Conservation (phyloP, 345 rosid species). For the Bruguiera parviflora region DNA sequence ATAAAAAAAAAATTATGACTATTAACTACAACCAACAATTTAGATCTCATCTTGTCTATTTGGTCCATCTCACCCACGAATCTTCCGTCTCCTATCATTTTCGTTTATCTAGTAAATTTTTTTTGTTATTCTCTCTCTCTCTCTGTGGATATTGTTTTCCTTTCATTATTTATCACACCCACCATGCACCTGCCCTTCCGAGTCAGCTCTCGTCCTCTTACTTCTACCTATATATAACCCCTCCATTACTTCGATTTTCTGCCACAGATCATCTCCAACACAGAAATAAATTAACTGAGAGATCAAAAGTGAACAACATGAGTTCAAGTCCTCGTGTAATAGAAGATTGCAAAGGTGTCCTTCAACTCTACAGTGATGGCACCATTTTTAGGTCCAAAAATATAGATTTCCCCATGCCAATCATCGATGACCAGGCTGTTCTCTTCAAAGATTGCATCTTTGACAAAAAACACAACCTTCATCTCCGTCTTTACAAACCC, state of each 20-base stretch:
- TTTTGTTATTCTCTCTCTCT: too few species aligned
- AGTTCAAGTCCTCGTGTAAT: conserved; percentile 27
- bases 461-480: conserved; percentile 44
- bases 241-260: not conserved
- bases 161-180: too few species aligned
- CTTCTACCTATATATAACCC: not conserved
- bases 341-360: conserved; percentile 33
- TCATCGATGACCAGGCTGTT: conserved; percentile 34
- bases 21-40: not conserved
- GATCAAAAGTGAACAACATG: conserved; percentile 11
- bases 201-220: not conserved
- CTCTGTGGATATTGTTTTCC: too few species aligned
- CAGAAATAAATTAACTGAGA: not conserved
- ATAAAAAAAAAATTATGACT: too few species aligned
- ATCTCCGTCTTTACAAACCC: conserved; percentile 65
- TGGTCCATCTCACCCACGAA: not conserved
- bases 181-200: too few species aligned
- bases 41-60: not conserved
- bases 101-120: too few species aligned
- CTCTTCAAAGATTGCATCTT: conserved; percentile 53
- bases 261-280: not conserved
- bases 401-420: conserved; percentile 28
- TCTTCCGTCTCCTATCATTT: not conserved
- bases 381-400: conserved; percentile 42
- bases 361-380: conserved; percentile 39